Base-by-base conservation (phyloP, 108 stramenopile genomes). In the Skeletonema menzelii region DNA sequence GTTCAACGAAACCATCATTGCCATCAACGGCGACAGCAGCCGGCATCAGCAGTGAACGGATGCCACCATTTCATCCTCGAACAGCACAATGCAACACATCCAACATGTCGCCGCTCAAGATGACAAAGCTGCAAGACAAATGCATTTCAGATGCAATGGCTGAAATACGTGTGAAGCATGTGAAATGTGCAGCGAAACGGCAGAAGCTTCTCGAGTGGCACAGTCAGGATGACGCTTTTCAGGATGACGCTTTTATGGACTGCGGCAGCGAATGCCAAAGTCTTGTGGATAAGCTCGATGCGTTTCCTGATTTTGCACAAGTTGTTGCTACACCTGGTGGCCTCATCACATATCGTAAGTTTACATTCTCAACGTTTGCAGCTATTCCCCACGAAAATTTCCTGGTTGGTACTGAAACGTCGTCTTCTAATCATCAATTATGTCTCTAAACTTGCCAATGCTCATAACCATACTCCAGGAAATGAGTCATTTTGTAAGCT, bases 331-430 rank as follows among this genome's bases (percentile, higher is more conserved):
- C 69, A 12, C 35, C 77, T 31, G 77, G 77, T 15, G 77, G 77
- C n/a, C 65, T 77, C 26, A 60, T 77, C 22, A 70, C 69, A 24
- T 56, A 46, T 24, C 71, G 77, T 77, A 67, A 77, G 77, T 64
- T 26, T 5, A 27, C 5, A 35, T 34, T 19, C 42, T 42, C 30
- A 19, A 28, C 40, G 14, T n/a, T 30, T 27, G 24, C 24, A 35
- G 24, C 58, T 10, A 34, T 26, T 61, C 35, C 2, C 35, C 11
- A 37, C 35, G n/a, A n/a, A n/a, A n/a, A n/a, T n/a, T n/a, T n/a
- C n/a, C n/a, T n/a, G n/a, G n/a, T n/a, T n/a, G n/a, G n/a, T n/a
- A n/a, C n/a, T n/a, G n/a, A 37, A 37, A 11, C 11, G 35, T 12
- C 35, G 2, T 12, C 11, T 37, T 37, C 35, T 37, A 37, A 37